phyloP scores from a whole-genome alignment of 108 stramenopile genomes.

The Pseudonitzschia delicatissima region DNA sequence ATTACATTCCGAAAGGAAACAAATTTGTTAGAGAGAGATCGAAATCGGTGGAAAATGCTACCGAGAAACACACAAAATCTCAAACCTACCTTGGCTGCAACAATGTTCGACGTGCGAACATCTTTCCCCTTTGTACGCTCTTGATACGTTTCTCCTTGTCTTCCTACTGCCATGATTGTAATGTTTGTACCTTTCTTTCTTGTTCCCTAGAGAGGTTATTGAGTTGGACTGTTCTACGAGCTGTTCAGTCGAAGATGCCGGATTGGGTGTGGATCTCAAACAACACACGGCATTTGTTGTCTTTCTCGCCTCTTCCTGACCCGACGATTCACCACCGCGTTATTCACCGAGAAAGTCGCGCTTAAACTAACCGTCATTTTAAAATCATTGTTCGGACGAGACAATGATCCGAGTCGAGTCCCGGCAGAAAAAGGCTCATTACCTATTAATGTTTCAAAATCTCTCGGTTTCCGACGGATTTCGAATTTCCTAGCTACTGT shows the following conservation, averaged over 20 bases:
- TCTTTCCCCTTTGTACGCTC: constrained; percentile 92
- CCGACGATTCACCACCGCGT: not conserved
- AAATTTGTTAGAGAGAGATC: not conserved
- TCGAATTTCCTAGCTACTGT: no score
- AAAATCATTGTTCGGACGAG: no score
- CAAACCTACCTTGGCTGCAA: constrained; percentile 90
- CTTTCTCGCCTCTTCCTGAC: not conserved
- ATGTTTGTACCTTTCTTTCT: not conserved
- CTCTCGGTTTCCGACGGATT: no score
- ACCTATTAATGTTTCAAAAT: not conserved
- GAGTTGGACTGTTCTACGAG: no score
- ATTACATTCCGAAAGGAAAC: not conserved
- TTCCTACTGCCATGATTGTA: constrained; percentile 10
- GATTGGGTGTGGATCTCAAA: not conserved
- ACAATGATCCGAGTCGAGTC: not conserved
- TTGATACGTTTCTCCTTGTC: constrained; percentile 79
- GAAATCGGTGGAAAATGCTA: not conserved
- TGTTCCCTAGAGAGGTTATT: not conserved
- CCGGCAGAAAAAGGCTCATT: not conserved
- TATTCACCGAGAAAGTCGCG: not conserved
- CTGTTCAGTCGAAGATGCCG: no score
- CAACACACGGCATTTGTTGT: not conserved
- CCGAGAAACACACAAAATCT: not conserved
- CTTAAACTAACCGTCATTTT: no score
- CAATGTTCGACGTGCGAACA: constrained; percentile 96